Base-by-base conservation (phyloP, 2,329 filamentous ascomycete genomes). In the Tolypocladium tropicale region DNA sequence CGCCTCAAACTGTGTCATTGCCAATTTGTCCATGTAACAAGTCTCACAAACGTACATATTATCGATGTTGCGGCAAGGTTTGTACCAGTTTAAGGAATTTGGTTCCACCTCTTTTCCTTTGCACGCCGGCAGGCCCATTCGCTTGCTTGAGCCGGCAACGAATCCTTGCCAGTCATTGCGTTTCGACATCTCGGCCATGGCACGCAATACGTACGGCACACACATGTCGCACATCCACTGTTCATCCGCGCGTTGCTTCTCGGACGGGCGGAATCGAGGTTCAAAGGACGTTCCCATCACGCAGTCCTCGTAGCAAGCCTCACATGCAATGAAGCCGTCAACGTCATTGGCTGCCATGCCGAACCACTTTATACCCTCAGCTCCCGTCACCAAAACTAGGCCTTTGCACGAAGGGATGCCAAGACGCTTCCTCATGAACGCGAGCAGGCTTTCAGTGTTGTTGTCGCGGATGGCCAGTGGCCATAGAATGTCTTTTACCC, bases 251-350 rank as follows among this genome's bases (percentile, higher is more conserved):
- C 58, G 59, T 55, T 73, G 72, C 0, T 62, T 21, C 0, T 54
- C 46, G 46, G 59, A 59, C 0, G 60, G 62, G 0, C 60, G 60
- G n/a, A 75, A 74, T 1, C 56, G 61, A 4, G 58, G 18, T 10
- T 69, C 68, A 18, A 73, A 70, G 0, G 62, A 12, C 0, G 63
- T 67, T 0, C 63, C 66, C 1, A 56, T 60, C 3, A 74, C 57
- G 0, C 57, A 53, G 43, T 75, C 70, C 14, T 71, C 64, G 56
- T 69, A 70, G 53, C 73, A 75, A 4, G 73, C 67, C 33, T 74
- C 66, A 33, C 73, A 76, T 0, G 69, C 60, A 2, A 74, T 61
- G 30, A 75, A 67, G 1, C 67, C 66, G 0, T 63, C 57, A 0
- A 73, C 62, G 4, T 67, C 67, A 1, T 64, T 57, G 5, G 67